A percentile compares a stretch with the other conserved stretches of the same genome.
Conservation (phyloP, 371 early-diverging fungal species). For the Mortierella sp. region DNA sequence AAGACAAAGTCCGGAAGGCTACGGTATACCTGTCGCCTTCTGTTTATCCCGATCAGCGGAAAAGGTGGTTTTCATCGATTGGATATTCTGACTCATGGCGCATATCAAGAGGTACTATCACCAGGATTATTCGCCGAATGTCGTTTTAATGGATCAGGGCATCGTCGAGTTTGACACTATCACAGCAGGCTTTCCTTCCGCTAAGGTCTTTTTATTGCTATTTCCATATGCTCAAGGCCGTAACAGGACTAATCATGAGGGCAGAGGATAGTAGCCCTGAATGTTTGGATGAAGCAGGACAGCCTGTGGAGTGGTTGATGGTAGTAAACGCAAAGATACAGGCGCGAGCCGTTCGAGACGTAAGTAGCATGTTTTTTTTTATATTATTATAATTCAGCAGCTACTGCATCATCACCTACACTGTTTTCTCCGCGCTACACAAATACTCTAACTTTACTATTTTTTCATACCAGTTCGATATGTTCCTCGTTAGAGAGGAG, state of each 20-base stretch:
- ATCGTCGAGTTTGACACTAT: not conserved
- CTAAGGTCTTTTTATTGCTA: not conserved
- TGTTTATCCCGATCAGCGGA: not conserved
- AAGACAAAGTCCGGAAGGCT: not conserved
- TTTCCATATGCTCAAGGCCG: slow-evolving; percentile 6
- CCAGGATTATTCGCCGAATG: not conserved
- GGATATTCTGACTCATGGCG: not conserved
- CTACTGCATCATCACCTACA: too few relatives aligned
- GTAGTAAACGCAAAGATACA: not conserved
- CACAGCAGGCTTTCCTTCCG: not conserved
- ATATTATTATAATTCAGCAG: too few relatives aligned
- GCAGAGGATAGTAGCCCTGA: not conserved
- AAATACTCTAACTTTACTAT: not conserved
- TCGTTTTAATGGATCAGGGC: slow-evolving; percentile 1
- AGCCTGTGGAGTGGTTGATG: not conserved
- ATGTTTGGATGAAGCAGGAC: not conserved
- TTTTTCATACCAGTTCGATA: not conserved
- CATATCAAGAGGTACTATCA: not conserved
- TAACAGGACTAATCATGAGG: not conserved
- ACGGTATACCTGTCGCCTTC: slow-evolving; percentile 1
- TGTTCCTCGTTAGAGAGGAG: not conserved
- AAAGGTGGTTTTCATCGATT: not conserved
- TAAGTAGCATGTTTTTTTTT: not conserved
- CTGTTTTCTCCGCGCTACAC: not conserved
- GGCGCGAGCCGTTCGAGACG: not conserved